Conservation (phyloP, 208 protist genomes). For the Jaenimonas drosophilae region DNA sequence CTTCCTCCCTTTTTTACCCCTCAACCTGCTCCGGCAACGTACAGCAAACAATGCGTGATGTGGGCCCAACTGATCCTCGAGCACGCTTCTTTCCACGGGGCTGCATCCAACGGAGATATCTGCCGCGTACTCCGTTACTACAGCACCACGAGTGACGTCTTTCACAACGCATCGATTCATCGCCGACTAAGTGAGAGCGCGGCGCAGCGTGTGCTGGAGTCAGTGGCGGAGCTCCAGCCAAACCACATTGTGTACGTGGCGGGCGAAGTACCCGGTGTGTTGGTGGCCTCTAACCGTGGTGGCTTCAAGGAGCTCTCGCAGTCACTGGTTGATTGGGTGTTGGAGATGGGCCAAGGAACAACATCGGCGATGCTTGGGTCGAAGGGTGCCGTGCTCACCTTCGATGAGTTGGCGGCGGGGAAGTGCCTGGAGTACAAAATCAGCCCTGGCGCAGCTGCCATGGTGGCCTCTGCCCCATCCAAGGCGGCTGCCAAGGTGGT, state of each 20-base stretch:
- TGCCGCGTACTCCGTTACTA: constrained; percentile 57
- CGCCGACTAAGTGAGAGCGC: constrained; percentile 42
- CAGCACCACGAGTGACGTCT: constrained; percentile 57
- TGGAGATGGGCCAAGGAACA: constrained; percentile 67
- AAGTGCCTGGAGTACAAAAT: constrained; percentile 37
- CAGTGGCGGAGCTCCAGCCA: constrained; percentile 34
- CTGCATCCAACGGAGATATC: constrained; percentile 6
- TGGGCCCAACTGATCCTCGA: constrained; percentile 68
- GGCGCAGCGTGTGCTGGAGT: constrained; percentile 50
- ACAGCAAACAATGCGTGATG: constrained; percentile 39
- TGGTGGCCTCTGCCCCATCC: constrained; percentile 22
- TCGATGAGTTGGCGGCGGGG: constrained; percentile 62
- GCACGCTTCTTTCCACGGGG: constrained; percentile 61
- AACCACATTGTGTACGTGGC: constrained; percentile 43
- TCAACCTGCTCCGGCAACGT: constrained; percentile 50
- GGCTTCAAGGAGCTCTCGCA: constrained; percentile 64
- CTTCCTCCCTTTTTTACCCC: constrained; percentile 82
- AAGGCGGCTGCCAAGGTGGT: constrained; percentile 25
- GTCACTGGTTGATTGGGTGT: constrained; percentile 56
- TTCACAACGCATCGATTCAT: constrained; percentile 49
- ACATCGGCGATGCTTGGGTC: constrained; percentile 64
- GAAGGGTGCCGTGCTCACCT: constrained; percentile 82
- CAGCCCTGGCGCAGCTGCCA: constrained; percentile 9
- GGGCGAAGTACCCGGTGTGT: constrained; percentile 22
- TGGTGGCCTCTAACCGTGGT: constrained; percentile 57